Conservation (phyloP, 768 basidiomycete genomes). For the Rhodosporidiobolus odoratus region DNA sequence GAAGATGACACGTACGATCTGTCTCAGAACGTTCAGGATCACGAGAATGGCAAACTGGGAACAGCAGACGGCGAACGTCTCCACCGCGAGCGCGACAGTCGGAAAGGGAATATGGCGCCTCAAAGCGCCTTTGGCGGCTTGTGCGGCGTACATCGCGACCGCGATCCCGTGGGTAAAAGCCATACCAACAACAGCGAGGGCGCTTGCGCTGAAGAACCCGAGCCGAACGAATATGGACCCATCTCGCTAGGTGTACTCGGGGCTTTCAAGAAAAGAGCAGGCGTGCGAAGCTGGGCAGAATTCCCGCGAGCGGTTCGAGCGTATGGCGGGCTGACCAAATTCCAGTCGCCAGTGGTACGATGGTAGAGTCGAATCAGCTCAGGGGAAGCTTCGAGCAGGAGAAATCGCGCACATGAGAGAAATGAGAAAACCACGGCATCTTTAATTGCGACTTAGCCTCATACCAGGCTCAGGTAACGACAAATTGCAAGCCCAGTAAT, state of each 20-base stretch:
- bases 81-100: background rate
- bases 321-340: too few species aligned
- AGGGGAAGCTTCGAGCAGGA: too few species aligned
- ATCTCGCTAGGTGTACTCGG: background rate
- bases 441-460: too few species aligned
- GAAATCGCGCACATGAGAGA: too few species aligned
- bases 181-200: background rate
- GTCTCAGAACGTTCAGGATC: constrained; percentile 13
- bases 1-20: constrained; percentile 17
- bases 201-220: background rate
- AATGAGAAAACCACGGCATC: too few species aligned
- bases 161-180: too few species aligned
- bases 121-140: too few species aligned
- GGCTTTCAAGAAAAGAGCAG: background rate
- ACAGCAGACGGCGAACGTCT: background rate
- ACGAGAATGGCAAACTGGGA: background rate
- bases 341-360: too few species aligned
- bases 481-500: too few species aligned
- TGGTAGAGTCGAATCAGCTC: too few species aligned
- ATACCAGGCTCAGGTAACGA: too few species aligned
- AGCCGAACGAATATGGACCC: background rate
- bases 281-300: background rate
- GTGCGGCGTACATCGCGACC: too few species aligned
- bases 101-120: background rate
- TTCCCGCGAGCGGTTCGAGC: background rate